A percentile compares a stretch with the other conserved stretches of the same genome.
These are phyloP conservation scores for Helicostylum pulchrum DNA, from an alignment of 192 early-diverging fungal species.

Conservation along the genomic window DNA sequence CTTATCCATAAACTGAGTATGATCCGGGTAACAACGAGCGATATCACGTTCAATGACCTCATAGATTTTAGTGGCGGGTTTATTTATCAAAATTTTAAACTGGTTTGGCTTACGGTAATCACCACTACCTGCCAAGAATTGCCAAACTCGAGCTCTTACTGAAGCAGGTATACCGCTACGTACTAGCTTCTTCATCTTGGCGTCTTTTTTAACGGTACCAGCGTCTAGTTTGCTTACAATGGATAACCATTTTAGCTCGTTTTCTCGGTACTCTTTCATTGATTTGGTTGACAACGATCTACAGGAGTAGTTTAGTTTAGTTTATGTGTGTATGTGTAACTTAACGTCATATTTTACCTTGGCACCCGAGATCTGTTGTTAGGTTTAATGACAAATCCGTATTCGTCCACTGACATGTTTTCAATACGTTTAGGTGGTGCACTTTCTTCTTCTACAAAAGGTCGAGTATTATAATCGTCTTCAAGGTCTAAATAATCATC, in stretches of 20 bases:
- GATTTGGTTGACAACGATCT: constrained; percentile 17
- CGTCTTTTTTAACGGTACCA: constrained; percentile 37
- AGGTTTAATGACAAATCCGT: constrained; percentile 21
- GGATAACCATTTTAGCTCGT: constrained; percentile 43
- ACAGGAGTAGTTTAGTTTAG: not conserved
- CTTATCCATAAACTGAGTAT: constrained; percentile 70
- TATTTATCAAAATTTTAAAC: constrained; percentile 41
- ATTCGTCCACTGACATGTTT: constrained; percentile 21
- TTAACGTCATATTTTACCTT: not conserved
- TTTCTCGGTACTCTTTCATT: constrained; percentile 41
- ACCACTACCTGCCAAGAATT: constrained; percentile 54
- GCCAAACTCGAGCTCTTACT: constrained; percentile 69
- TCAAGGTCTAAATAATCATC: constrained; percentile 17
- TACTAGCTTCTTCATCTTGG: constrained; percentile 69
- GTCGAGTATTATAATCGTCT: not conserved
- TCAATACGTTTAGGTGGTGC: too few species aligned
- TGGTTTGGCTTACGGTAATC: constrained; percentile 47
- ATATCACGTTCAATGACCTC: constrained; percentile 92
- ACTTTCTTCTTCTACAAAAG: too few species aligned
- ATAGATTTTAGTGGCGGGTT: constrained; percentile 54
- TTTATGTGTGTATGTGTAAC: too few species aligned
- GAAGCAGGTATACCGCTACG: constrained; percentile 67
- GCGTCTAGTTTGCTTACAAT: constrained; percentile 39
- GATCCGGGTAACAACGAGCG: constrained; percentile 80
- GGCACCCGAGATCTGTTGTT: not conserved